phyloP scores from a whole-genome alignment of 1,139 yeast species.

The Pichia sp. region DNA sequence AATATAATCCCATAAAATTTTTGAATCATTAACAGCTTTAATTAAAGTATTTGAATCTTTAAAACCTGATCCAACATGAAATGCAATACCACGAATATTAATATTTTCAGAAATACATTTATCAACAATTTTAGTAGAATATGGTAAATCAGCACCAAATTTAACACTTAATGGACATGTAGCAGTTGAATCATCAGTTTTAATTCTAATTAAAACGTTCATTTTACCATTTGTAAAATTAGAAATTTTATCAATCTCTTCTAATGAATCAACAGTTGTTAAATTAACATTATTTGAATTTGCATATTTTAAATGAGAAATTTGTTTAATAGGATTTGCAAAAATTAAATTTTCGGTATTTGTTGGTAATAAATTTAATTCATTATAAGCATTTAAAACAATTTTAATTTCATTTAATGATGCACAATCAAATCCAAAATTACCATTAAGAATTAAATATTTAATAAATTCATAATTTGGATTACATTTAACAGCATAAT shows the following conservation, averaged over 20 bases:
- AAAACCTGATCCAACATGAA: constrained; percentile 96
- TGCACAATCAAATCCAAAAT: constrained; percentile 85
- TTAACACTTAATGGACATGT: constrained; percentile 84
- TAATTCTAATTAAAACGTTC: constrained; percentile 68
- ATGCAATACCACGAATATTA: constrained; percentile 77
- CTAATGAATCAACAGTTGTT: constrained; percentile 87
- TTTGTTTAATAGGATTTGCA: constrained; percentile 92
- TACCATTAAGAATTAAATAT: constrained; percentile 51
- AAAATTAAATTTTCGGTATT: constrained; percentile 68
- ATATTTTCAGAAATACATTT: constrained; percentile 58
- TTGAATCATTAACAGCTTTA: constrained; percentile 70
- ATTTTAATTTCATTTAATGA: constrained; percentile 76
- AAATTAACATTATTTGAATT: constrained; percentile 46
- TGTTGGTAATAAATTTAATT: not conserved
- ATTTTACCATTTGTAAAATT: constrained; percentile 54
- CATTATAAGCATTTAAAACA: constrained; percentile 36
- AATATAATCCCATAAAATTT: constrained; percentile 61
- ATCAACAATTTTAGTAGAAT: constrained; percentile 51
- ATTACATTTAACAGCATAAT: constrained; percentile 93
- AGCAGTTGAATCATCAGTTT: constrained; percentile 87
- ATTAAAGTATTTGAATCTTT: constrained; percentile 62
- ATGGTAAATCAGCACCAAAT: constrained; percentile 70
- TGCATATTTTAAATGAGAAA: constrained; percentile 74
- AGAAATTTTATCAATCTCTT: constrained; percentile 72
- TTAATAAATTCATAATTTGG: constrained; percentile 58